phyloP scores from a whole-genome alignment of 495 filamentous ascomycete species.

The Annulohypoxylon bovei region DNA sequence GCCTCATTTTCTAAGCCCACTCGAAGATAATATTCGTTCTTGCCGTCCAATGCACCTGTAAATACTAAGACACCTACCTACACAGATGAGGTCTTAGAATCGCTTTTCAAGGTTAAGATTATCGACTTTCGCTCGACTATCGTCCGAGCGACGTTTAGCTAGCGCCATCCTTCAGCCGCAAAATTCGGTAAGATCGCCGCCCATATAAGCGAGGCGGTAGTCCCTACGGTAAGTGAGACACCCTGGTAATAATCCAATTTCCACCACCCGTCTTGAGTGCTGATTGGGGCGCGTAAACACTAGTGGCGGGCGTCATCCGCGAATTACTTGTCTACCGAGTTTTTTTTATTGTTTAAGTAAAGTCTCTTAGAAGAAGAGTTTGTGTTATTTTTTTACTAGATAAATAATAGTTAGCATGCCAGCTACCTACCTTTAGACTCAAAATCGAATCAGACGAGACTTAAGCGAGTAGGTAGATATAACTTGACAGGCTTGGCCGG shows the following conservation, averaged over 20 bases:
- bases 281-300: constrained; percentile 37
- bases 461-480: not conserved
- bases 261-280: not conserved
- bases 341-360: not conserved
- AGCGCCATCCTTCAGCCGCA: constrained; percentile 18
- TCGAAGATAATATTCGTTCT: not conserved
- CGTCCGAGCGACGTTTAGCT: not conserved
- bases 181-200: not conserved
- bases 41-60: not conserved
- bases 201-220: not conserved
- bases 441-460: not conserved
- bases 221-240: not conserved
- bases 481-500: constrained; percentile 19
- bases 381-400: not conserved
- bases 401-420: not conserved
- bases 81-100: not conserved
- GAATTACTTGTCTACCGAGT: not conserved
- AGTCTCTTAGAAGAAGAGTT: not conserved
- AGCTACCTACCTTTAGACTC: not conserved
- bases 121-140: not conserved
- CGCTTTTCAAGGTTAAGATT: not conserved
- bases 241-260: constrained; percentile 2
- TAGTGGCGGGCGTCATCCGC: not conserved
- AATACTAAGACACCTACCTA: no score
- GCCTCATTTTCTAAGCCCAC: not conserved